Percentiles rank a stretch among this genome's conserved stretches.
phyloP scores from a whole-genome alignment of 768 basidiomycete species.

The Tylopilus plumbeoviolaceoides region DNA sequence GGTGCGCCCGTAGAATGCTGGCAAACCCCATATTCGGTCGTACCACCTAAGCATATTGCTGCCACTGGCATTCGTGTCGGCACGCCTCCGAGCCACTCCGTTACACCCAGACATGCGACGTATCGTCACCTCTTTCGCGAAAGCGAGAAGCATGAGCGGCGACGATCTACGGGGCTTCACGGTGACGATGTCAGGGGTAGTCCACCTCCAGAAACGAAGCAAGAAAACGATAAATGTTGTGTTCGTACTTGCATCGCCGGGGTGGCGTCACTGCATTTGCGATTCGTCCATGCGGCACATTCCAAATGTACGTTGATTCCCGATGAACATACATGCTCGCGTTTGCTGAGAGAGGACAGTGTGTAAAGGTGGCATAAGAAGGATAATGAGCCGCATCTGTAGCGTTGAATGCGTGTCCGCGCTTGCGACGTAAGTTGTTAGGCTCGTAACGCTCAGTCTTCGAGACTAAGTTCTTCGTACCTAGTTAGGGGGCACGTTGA shows the following conservation, averaged over 20 bases:
- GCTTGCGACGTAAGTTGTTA: background rate
- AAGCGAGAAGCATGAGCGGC: background rate
- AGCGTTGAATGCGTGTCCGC: background rate
- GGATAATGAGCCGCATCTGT: background rate
- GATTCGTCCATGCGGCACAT: background rate
- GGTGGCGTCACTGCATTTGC: background rate
- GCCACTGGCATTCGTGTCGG: background rate
- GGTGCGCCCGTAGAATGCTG: background rate
- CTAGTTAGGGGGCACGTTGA: background rate
- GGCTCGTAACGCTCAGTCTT: background rate
- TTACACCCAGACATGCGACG: fast-evolving
- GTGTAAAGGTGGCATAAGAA: background rate
- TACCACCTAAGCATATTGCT: background rate
- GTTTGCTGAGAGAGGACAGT: background rate
- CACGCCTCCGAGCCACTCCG: background rate
- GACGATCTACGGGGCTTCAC: background rate
- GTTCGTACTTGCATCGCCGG: background rate
- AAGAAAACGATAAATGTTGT: background rate
- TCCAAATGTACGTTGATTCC: background rate
- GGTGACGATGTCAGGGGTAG: background rate
- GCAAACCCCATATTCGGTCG: background rate
- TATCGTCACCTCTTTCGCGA: background rate
- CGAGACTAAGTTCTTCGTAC: background rate
- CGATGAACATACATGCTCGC: too few relatives aligned
- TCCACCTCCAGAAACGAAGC: background rate